Evolutionary conservation across 192 early-diverging fungal species (phyloP).

Genomic region (Umbelopsis vinacea): DNA sequence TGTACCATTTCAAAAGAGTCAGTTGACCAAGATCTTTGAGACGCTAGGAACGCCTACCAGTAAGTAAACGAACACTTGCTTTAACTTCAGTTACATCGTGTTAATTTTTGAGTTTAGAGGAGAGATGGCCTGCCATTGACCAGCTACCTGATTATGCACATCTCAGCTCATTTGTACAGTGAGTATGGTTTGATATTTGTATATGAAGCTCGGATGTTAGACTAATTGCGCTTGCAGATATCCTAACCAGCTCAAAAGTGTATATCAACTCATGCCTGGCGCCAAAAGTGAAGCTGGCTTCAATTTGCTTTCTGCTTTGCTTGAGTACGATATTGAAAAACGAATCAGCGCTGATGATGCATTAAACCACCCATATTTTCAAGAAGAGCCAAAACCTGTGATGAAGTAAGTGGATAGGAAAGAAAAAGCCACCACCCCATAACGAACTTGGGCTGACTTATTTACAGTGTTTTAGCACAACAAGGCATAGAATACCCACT

Average conservation of each 20-base stretch:
- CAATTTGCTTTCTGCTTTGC: slow-evolving; percentile 71
- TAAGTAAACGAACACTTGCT: slow-evolving; percentile 17
- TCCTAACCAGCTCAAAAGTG: slow-evolving; percentile 47
- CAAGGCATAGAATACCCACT: slow-evolving; percentile 56
- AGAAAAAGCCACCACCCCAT: not conserved
- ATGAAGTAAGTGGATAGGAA: slow-evolving; percentile 48
- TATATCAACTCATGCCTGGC: slow-evolving; percentile 46
- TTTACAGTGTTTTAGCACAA: slow-evolving; percentile 49
- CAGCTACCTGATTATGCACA: slow-evolving; percentile 72
- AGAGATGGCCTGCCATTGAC: slow-evolving; percentile 76
- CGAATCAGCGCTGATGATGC: slow-evolving; percentile 81
- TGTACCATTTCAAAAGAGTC: slow-evolving; percentile 84
- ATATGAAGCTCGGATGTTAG: not conserved
- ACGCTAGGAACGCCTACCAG: slow-evolving; percentile 87
- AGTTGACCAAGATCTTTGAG: slow-evolving; percentile 83
- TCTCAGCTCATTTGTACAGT: slow-evolving; percentile 63
- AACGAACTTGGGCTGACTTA: slow-evolving; percentile 9
- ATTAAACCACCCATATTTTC: slow-evolving; percentile 81
- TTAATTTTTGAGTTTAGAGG: slow-evolving; percentile 45
- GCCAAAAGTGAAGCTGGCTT: slow-evolving; percentile 51
- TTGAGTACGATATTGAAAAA: slow-evolving; percentile 81
- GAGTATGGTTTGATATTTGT: slow-evolving; percentile 29
- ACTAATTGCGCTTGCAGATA: slow-evolving; percentile 23
- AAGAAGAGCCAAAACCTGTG: slow-evolving; percentile 68
- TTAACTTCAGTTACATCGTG: too few species aligned